Conservation (phyloP, 2,329 filamentous ascomycete genomes). For the Xylariaceae sp. region DNA sequence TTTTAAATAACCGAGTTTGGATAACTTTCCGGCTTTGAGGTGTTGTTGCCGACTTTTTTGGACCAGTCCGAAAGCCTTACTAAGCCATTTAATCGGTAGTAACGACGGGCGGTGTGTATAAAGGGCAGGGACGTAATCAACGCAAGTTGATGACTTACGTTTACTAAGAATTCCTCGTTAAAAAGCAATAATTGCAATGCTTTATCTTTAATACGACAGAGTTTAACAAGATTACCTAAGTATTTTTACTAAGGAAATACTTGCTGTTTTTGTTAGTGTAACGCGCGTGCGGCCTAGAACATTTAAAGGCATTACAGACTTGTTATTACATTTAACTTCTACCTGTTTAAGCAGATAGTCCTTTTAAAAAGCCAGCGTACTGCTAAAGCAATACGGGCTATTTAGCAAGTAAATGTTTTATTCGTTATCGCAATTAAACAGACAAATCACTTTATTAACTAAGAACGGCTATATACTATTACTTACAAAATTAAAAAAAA, state of each 20-base stretch:
- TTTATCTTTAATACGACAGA: slow-evolving; percentile 45
- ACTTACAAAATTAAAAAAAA: too few relatives aligned
- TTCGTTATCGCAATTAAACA: slow-evolving; percentile 6
- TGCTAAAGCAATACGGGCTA: slow-evolving; percentile 1
- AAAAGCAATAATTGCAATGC: slow-evolving; percentile 1
- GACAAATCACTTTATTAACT: slow-evolving; percentile 6
- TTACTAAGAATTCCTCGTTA: too few relatives aligned
- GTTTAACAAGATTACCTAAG: slow-evolving; percentile 52
- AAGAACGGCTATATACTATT: too few relatives aligned
- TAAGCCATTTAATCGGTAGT: slow-evolving; percentile 54
- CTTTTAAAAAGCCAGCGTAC: slow-evolving; percentile 5
- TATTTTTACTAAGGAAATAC: slow-evolving; percentile 49
- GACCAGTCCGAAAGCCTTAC: slow-evolving; percentile 49
- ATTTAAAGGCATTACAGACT: neutral
- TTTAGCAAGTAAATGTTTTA: slow-evolving; percentile 9
- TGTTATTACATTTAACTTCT: slow-evolving; percentile 7
- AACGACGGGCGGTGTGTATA: slow-evolving; percentile 51
- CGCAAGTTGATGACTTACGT: slow-evolving; percentile 51
- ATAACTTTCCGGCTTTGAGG: slow-evolving; percentile 46
- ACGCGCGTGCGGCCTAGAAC: neutral
- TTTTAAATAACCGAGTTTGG: slow-evolving; percentile 53
- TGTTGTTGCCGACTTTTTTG: slow-evolving; percentile 39
- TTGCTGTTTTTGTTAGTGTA: slow-evolving; percentile 47
- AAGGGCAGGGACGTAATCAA: slow-evolving; percentile 54
- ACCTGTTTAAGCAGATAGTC: slow-evolving; percentile 4